These are phyloP conservation scores for Gleditsia sinensis DNA, from an alignment of 306 rosid species.

Conservation along the genomic window DNA sequence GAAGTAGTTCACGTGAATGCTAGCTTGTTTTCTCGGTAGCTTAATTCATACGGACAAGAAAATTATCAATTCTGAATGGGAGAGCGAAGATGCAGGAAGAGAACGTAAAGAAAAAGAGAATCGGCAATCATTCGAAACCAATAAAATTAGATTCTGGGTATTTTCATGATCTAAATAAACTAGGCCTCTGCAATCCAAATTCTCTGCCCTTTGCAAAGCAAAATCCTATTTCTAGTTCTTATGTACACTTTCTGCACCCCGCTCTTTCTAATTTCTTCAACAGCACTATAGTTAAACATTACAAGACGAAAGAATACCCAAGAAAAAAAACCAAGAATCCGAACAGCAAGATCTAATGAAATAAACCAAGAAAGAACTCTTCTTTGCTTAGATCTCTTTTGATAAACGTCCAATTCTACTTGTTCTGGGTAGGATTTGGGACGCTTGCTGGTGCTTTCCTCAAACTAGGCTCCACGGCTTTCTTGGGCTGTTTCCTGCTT, in stretches of 20 bases:
- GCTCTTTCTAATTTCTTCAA: slow-evolving; percentile 31
- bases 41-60: no score
- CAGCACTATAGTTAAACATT: slow-evolving; percentile 23
- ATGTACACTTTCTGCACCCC: slow-evolving; percentile 38
- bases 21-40: not conserved
- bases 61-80: not conserved
- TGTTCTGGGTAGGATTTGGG: slow-evolving; percentile 73
- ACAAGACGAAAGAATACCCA: not conserved
- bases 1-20: not conserved
- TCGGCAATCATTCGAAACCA: not conserved
- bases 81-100: not conserved
- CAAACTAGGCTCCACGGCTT: slow-evolving; percentile 57
- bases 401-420: slow-evolving; percentile 33
- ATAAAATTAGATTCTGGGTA: slow-evolving; percentile 20
- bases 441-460: slow-evolving; percentile 56
- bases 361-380: not conserved
- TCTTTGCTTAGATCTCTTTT: slow-evolving; percentile 25
- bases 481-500: slow-evolving; percentile 45
- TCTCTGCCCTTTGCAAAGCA: slow-evolving; percentile 19
- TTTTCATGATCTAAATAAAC: slow-evolving; percentile 22
- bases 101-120: not conserved
- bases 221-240: slow-evolving; percentile 30
- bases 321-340: slow-evolving; percentile 21
- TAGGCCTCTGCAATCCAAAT: not conserved
- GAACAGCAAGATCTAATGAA: slow-evolving; percentile 19